A percentile compares a stretch with the other conserved stretches of the same genome.
phyloP scores from a whole-genome alignment of 805 yeast species.

The Saturnispora quitensis region DNA sequence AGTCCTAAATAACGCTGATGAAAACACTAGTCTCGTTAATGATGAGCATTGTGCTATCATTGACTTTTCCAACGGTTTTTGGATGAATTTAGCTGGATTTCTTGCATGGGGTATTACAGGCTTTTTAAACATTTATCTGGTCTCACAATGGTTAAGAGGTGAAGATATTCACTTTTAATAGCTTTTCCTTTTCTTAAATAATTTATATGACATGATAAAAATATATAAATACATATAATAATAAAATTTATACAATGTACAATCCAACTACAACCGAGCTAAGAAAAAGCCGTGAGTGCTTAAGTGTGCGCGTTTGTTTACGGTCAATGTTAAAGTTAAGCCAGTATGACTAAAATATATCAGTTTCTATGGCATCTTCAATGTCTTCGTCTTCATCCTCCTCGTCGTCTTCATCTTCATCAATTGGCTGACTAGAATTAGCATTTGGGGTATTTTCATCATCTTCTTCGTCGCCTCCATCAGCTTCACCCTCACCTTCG shows the following conservation, averaged over 20 bases:
- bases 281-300: background rate
- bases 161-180: slow-evolving; percentile 28
- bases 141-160: slow-evolving; percentile 26
- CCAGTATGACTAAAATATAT: background rate
- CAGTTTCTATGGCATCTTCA: slow-evolving; percentile 3
- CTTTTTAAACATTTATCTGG: slow-evolving; percentile 55
- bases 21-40: slow-evolving; percentile 4
- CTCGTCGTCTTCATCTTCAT: slow-evolving; percentile 8
- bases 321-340: no score
- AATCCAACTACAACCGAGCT: background rate
- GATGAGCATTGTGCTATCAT: slow-evolving; percentile 21
- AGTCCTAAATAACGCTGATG: background rate
- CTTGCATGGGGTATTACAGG: slow-evolving; percentile 65
- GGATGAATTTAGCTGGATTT: slow-evolving; percentile 42
- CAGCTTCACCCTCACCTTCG: slow-evolving; percentile 8
- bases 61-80: slow-evolving; percentile 56
- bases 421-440: slow-evolving; percentile 5
- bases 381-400: slow-evolving; percentile 8
- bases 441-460: slow-evolving; percentile 5
- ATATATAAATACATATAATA: background rate
- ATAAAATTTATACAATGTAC: background rate
- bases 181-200: background rate
- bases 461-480: slow-evolving; percentile 8
- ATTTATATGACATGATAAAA: background rate
- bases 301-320: no score